A percentile compares a stretch with the other conserved stretches of the same genome.
phyloP scores from a whole-genome alignment of 495 filamentous ascomycete genomes.

The Annulohypoxylon maeteangense region DNA sequence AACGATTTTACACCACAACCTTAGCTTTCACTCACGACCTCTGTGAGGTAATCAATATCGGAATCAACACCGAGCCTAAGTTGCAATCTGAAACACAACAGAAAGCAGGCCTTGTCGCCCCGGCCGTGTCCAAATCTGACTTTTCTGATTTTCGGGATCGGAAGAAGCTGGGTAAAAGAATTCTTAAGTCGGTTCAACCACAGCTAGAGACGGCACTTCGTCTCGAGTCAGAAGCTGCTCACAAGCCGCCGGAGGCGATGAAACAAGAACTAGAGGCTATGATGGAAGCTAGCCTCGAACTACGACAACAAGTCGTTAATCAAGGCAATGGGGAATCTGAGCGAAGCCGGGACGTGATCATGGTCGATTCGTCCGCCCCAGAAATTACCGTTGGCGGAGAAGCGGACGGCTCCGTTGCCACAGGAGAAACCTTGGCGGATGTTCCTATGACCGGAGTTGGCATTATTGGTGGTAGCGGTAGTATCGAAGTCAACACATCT shows the following conservation, averaged over 20 bases:
- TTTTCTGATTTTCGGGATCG: constrained; percentile 58
- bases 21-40: constrained; percentile 79
- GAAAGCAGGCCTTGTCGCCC: constrained; percentile 41
- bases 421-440: constrained; percentile 37
- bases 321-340: constrained; percentile 45
- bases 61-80: constrained; percentile 63
- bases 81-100: constrained; percentile 36
- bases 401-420: constrained; percentile 40
- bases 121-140: constrained; percentile 48
- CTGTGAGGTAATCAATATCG: constrained; percentile 72
- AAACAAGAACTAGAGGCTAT: constrained; percentile 77
- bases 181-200: constrained; percentile 81
- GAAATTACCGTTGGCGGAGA: constrained; percentile 57
- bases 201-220: constrained; percentile 78
- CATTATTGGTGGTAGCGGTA: constrained; percentile 41
- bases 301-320: constrained; percentile 48
- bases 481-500: constrained; percentile 57
- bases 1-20: constrained; percentile 79
- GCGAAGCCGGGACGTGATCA: constrained; percentile 55
- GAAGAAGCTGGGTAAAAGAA: constrained; percentile 78
- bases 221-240: constrained; percentile 81
- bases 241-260: constrained; percentile 73
- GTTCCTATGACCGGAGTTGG: constrained; percentile 40
- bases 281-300: constrained; percentile 67
- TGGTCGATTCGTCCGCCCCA: constrained; percentile 57